A percentile compares a stretch with the other conserved stretches of the same genome.
Conservation (phyloP, 2,329 filamentous ascomycete genomes). For the Aspergillus flavus region DNA sequence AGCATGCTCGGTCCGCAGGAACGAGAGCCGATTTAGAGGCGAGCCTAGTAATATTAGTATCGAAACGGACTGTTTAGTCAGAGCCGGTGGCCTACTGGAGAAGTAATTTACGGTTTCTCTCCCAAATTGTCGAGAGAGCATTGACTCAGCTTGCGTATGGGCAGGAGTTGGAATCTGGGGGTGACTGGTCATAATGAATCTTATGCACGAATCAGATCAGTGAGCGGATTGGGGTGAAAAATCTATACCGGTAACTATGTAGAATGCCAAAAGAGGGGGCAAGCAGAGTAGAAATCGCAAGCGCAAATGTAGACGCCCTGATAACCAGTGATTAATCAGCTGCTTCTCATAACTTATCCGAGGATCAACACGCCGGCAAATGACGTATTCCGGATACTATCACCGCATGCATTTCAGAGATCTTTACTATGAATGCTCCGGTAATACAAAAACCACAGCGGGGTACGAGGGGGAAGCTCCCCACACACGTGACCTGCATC, state of each 20-base stretch:
- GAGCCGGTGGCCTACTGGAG: conserved; percentile 39
- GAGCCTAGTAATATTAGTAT: conserved; percentile 40
- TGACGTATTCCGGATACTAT: conserved; percentile 11
- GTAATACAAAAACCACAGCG: conserved; percentile 19
- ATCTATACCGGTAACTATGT: not conserved
- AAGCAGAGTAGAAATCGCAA: not conserved
- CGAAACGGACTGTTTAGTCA: not conserved
- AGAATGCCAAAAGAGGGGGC: not conserved
- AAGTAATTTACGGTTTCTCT: conserved; percentile 56
- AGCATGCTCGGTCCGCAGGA: conserved; percentile 50
- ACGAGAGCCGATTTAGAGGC: conserved; percentile 53
- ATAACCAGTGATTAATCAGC: conserved; percentile 16
- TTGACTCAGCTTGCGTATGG: conserved; percentile 61
- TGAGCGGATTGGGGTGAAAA: not conserved
- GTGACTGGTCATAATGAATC: conserved; percentile 29
- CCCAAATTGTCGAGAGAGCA: conserved; percentile 52
- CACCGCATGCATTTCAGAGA: not conserved
- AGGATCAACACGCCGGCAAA: conserved; percentile 3
- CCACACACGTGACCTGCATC: conserved; percentile 32
- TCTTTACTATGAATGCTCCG: not conserved
- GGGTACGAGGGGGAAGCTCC: conserved; percentile 23
- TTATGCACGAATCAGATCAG: not conserved
- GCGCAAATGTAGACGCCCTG: not conserved
- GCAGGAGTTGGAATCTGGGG: conserved; percentile 58
- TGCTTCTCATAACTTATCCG: conserved; percentile 1